A percentile compares a stretch with the other conserved stretches of the same genome.
Evolutionary conservation across 371 early-diverging fungal species (phyloP).

Genomic region (Conidiobolus incongruus): DNA sequence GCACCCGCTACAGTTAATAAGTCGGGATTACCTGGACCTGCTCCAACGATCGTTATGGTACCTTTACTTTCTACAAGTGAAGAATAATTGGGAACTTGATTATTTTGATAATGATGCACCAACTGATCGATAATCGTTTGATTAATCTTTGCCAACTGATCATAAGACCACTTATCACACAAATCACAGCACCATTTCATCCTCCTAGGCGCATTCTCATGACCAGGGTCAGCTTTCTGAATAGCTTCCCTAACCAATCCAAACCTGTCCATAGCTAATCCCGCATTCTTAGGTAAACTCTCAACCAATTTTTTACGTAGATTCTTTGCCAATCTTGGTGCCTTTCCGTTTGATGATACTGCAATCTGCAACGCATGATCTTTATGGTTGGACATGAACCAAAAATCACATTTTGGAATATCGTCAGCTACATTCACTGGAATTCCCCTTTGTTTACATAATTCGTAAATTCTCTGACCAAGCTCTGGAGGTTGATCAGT

Average conservation of each 20-base stretch:
- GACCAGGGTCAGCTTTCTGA: constrained; percentile 36
- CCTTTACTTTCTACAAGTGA: constrained; percentile 7
- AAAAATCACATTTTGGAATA: constrained; percentile 75
- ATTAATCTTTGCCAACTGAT: constrained; percentile 21
- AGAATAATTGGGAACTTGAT: constrained; percentile 14
- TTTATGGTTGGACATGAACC: constrained; percentile 68
- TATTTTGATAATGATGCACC: constrained; percentile 30
- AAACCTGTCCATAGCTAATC: constrained; percentile 43
- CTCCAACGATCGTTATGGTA: constrained; percentile 48
- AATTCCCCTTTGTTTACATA: constrained; percentile 34
- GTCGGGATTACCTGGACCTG: constrained; percentile 70
- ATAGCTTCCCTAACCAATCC: constrained; percentile 40
- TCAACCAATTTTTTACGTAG: constrained; percentile 38
- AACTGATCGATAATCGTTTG: constrained; percentile 24
- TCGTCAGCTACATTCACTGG: constrained; percentile 87
- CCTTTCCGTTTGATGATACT: constrained; percentile 75
- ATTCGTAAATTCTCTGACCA: background rate
- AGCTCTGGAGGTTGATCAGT: constrained; percentile 19
- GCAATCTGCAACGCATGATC: constrained; percentile 71
- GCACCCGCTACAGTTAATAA: constrained; percentile 49
- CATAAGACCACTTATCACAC: constrained; percentile 22
- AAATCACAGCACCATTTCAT: constrained; percentile 42
- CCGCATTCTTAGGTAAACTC: constrained; percentile 35
- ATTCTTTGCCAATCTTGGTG: constrained; percentile 64
- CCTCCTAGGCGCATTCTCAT: constrained; percentile 32